Evolutionary conservation across 148 eudicot species (phyloP), one percentile per base, ranked within the genome.

Genomic region (Camellia lanceoleosa): DNA sequence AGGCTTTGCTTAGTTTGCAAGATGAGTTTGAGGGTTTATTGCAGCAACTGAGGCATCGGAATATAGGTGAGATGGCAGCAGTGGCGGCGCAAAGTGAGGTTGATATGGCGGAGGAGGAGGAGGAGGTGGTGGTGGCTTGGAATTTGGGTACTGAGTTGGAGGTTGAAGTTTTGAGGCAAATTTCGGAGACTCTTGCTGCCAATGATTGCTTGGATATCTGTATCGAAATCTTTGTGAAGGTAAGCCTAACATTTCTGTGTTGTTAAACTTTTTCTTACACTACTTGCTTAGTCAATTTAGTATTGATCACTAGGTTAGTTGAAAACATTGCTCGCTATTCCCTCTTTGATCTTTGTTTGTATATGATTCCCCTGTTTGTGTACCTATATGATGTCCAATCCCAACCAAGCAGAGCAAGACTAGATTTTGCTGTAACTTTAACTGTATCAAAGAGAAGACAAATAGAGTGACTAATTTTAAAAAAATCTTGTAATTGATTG

Each of bases 161-260:
- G 82, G 62, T 86, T 54, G 87, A 86, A 74, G 88, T 84, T 76
- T 81, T 86, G 6, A 64, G 75, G 55, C 63, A 81, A 58, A 88
- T 88, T 59, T 88, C 90, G 6, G 84, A 86, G 80, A 82, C 83
- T 16, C 78, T 88, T 77, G 85, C 88, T 75, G 79, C 88, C n/a
- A 88, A 86, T 79, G 87, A 88, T 86, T 88, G 87, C 56, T 69
- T 88, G 83, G 90, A 88, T 84, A 88, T 86, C 51, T 88, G 88
- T 71, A 84, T 88, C 43, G 88, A 88, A 43, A 88, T 86, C 70
- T 88, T 83, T 73, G 90, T 88, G 9, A 88, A 86, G 90, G 90
- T 82, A 80, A 73, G 55, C 8, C 38, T 30, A 30, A 30, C 38
- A 30, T 30, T 0, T 30, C 1, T 30, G 38, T 30, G 38, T 30